Percentiles rank a stretch among this genome's conserved stretches.
phyloP scores from a whole-genome alignment of 2,329 filamentous ascomycete species.

The Arthroderma sp. region DNA sequence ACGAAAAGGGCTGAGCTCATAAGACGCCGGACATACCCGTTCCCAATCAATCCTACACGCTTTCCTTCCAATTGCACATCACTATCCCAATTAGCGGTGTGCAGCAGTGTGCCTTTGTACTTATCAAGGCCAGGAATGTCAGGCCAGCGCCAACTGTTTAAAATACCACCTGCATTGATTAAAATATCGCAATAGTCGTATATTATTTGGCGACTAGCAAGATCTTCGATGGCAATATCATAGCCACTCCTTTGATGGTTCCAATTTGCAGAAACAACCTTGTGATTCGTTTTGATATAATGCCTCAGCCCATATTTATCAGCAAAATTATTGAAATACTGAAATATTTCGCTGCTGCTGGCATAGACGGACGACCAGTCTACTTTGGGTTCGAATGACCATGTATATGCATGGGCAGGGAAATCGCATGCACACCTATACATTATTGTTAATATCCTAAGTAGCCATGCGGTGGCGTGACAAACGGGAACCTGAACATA shows the following conservation, averaged over 20 bases:
- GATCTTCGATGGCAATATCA: neutral
- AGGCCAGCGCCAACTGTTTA: conserved; percentile 30
- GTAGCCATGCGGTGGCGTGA: too few species aligned
- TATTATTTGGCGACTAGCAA: neutral
- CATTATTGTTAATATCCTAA: too few species aligned
- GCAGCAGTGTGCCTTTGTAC: conserved; percentile 34
- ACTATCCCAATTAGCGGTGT: conserved; percentile 29
- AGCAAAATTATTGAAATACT: too few species aligned
- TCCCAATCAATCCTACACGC: conserved; percentile 18
- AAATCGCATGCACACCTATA: neutral
- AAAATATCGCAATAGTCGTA: neutral
- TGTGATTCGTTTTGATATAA: neutral
- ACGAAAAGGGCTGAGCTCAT: too few species aligned
- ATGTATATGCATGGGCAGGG: too few species aligned
- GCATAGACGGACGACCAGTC: too few species aligned
- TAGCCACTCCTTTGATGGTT: neutral
- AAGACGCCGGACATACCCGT: conserved; percentile 7
- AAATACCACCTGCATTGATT: neutral
- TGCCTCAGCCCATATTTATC: neutral
- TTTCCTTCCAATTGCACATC: conserved; percentile 18
- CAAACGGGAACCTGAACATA: conserved; percentile 23
- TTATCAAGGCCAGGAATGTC: conserved; percentile 32
- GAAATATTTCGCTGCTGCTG: too few species aligned
- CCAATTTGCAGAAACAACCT: neutral
- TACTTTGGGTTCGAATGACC: too few species aligned